These are phyloP conservation scores for Termitomyces sp. DNA, from an alignment of 768 basidiomycete species.

Conservation along the genomic window DNA sequence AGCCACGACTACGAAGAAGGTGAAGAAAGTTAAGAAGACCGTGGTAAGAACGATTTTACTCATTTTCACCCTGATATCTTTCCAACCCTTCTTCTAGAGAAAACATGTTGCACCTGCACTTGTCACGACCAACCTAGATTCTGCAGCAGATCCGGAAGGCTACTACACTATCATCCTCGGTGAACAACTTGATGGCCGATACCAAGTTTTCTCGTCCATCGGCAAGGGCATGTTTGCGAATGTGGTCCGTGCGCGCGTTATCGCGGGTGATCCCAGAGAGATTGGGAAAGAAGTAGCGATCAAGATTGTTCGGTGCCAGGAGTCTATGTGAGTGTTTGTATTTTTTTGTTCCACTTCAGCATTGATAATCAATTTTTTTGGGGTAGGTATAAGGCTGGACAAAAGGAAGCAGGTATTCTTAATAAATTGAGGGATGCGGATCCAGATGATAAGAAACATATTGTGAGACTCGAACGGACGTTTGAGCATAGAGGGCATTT, in stretches of 20 bases:
- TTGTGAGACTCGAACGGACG: slow-evolving; percentile 87
- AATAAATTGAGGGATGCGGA: slow-evolving; percentile 84
- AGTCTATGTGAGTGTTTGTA: slow-evolving; percentile 67
- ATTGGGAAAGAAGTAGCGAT: slow-evolving; percentile 81
- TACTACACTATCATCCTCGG: slow-evolving; percentile 94
- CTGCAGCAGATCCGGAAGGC: slow-evolving; percentile 90
- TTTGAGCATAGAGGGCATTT: slow-evolving; percentile 98
- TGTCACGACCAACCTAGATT: slow-evolving; percentile 78
- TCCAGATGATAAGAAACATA: slow-evolving; percentile 94
- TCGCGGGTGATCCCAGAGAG: slow-evolving; percentile 56
- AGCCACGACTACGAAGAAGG: slow-evolving; percentile 36
- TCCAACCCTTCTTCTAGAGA: slow-evolving; percentile 19
- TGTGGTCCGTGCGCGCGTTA: slow-evolving; percentile 84
- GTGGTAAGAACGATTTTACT: slow-evolving; percentile 31
- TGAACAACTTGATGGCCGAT: slow-evolving; percentile 86
- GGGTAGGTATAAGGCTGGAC: slow-evolving; percentile 88
- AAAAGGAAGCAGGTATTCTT: slow-evolving; percentile 84
- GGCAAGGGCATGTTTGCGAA: slow-evolving; percentile 99
- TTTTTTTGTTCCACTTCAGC: neutral
- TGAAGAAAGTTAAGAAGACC: slow-evolving; percentile 54
- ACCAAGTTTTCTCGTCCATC: slow-evolving; percentile 92
- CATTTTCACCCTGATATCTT: neutral
- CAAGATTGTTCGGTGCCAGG: slow-evolving; percentile 93
- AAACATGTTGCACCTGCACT: slow-evolving; percentile 52
- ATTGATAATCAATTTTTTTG: neutral